Evolutionary conservation across 805 yeast species (phyloP).

Genomic region (Zygosaccharomyces bisporus): DNA sequence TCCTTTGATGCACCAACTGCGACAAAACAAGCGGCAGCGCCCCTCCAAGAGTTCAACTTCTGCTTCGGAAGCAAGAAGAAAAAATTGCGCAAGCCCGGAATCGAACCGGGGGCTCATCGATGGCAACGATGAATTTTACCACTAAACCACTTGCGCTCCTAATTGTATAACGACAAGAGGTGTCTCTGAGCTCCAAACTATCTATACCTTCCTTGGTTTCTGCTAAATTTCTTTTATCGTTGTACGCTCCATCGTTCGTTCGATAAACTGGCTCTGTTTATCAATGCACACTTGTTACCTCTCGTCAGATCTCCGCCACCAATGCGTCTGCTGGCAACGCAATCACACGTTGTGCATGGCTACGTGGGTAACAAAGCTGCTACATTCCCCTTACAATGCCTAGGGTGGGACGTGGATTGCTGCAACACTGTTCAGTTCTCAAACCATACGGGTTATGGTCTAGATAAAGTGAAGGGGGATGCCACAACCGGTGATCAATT

Average conservation of each 20-base stretch:
- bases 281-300: neutral
- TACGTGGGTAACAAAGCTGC: slow-evolving; percentile 92
- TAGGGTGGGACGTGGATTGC: slow-evolving; percentile 91
- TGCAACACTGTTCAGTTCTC: slow-evolving; percentile 86
- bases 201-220: too few relatives aligned
- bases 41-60: neutral
- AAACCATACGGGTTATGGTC: slow-evolving; percentile 87
- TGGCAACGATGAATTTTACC: slow-evolving; percentile 10
- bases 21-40: too few relatives aligned
- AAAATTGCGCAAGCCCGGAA: slow-evolving; percentile 8
- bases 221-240: too few relatives aligned
- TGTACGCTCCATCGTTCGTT: too few relatives aligned
- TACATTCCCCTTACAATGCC: slow-evolving; percentile 79
- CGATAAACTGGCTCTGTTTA: too few relatives aligned
- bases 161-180: too few relatives aligned
- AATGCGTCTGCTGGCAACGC: slow-evolving; percentile 31
- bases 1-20: too few relatives aligned
- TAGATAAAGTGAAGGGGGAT: slow-evolving; percentile 53
- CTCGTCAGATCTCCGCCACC: neutral
- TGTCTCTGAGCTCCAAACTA: too few relatives aligned
- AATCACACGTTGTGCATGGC: slow-evolving; percentile 94
- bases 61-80: neutral
- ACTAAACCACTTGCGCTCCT: slow-evolving; percentile 10
- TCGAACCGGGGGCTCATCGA: slow-evolving; percentile 11
- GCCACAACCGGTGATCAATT: slow-evolving; percentile 44